Percentiles rank a stretch among this genome's conserved stretches.
These are phyloP conservation scores for Mycena sanguinolenta DNA, from an alignment of 768 basidiomycete species.

Conservation along the genomic window DNA sequence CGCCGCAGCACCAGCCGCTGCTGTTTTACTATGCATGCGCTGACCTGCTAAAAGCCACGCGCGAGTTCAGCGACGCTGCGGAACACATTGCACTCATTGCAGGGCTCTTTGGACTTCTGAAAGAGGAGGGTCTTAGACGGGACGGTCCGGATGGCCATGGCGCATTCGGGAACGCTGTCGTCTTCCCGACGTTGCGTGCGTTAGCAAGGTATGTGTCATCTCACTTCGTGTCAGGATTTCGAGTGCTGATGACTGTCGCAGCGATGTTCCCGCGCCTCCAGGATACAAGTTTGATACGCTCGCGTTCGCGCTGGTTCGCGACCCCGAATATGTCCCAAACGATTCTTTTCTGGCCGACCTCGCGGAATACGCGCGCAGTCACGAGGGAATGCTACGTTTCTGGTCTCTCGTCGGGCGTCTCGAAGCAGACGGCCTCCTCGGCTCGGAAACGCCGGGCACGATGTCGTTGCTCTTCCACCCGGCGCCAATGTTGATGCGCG, in stretches of 20 bases:
- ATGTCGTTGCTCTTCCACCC: constrained; percentile 29
- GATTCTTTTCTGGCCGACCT: constrained; percentile 1
- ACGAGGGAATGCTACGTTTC: constrained; percentile 28
- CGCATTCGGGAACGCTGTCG: constrained; percentile 20
- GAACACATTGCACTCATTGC: constrained; percentile 23
- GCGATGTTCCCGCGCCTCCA: constrained; percentile 33
- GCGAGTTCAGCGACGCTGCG: constrained; percentile 23
- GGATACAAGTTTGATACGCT: constrained; percentile 19
- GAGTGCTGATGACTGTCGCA: constrained; percentile 1
- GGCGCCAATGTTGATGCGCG: constrained; percentile 18
- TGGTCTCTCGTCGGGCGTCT: constrained; percentile 32
- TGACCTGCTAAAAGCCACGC: constrained; percentile 22
- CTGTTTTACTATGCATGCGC: constrained; percentile 27
- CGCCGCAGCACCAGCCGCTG: constrained; percentile 26
- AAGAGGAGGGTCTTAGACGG: constrained; percentile 30
- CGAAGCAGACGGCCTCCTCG: constrained; percentile 24
- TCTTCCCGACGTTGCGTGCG: constrained; percentile 26
- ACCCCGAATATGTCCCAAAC: constrained; percentile 8
- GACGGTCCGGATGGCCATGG: constrained; percentile 13
- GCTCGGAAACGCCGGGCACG: constrained; percentile 13
- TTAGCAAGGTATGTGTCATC: not conserved
- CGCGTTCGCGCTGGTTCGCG: constrained; percentile 11
- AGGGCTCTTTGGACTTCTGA: constrained; percentile 29
- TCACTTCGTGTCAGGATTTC: not conserved
- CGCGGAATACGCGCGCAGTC: constrained; percentile 27